These are phyloP conservation scores for Magnusiomyces sp. DNA, from an alignment of 1,139 yeast species.

Conservation along the genomic window DNA sequence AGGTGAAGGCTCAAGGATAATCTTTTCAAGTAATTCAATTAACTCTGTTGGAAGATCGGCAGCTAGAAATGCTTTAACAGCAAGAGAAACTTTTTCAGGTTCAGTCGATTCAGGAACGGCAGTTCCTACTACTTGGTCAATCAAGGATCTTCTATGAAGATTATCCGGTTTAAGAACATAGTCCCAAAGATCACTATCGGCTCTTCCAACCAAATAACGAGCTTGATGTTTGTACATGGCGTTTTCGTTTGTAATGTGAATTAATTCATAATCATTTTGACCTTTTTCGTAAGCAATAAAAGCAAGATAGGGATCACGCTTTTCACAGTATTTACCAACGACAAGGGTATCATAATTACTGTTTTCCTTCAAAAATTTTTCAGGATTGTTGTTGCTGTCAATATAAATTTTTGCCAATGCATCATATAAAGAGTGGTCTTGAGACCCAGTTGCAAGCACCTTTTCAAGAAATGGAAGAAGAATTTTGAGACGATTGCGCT, in stretches of 20 bases:
- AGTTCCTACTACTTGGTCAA: conserved; percentile 91
- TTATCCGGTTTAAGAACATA: conserved; percentile 68
- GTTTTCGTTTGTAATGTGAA: conserved; percentile 89
- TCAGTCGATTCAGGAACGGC: conserved; percentile 94
- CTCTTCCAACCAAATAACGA: conserved; percentile 77
- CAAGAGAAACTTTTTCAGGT: conserved; percentile 92
- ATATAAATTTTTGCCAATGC: conserved; percentile 96
- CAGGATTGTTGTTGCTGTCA: conserved; percentile 96
- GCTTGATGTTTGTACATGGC: conserved; percentile 99
- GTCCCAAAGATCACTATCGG: conserved; percentile 76
- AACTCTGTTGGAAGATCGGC: conserved; percentile 89
- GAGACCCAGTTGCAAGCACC: conserved; percentile 77
- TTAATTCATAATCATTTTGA: conserved; percentile 77
- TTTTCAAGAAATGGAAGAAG: conserved; percentile 89
- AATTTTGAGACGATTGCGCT: conserved; percentile 86
- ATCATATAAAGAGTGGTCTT: conserved; percentile 86
- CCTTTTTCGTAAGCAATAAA: conserved; percentile 97
- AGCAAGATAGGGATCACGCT: conserved; percentile 96
- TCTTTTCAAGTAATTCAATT: conserved; percentile 89
- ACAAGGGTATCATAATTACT: conserved; percentile 79
- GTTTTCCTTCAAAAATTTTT: conserved; percentile 89
- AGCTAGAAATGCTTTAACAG: conserved; percentile 96
- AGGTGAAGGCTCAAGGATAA: conserved; percentile 93
- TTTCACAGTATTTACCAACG: conserved; percentile 98
- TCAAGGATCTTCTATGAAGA: conserved; percentile 77